Evolutionary conservation across 163 green algal species (phyloP).

Genomic region (Dunaliella salina): DNA sequence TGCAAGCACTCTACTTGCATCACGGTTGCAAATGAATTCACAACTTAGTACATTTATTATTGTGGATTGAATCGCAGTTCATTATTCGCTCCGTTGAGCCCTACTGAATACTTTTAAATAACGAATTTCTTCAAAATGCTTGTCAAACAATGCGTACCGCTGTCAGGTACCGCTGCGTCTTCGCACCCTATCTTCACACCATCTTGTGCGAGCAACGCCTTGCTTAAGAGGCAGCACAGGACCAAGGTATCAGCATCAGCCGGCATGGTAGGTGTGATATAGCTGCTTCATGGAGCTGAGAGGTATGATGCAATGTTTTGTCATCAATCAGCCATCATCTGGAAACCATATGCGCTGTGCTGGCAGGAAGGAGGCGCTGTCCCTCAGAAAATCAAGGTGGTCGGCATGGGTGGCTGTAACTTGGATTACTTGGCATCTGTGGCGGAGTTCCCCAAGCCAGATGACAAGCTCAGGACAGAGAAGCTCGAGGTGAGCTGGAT

Average conservation of each 20-base stretch:
- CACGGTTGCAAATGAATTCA: too few relatives aligned
- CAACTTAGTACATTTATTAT: too few relatives aligned
- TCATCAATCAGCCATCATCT: neutral
- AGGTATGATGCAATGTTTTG: neutral
- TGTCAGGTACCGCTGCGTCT: too few relatives aligned
- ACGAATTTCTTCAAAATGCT: too few relatives aligned
- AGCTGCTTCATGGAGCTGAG: neutral
- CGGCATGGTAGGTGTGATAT: neutral
- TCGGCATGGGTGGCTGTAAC: constrained; percentile 82
- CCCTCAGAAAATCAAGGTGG: constrained; percentile 48
- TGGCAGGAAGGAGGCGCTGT: neutral
- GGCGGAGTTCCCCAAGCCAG: constrained; percentile 73
- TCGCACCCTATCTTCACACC: too few relatives aligned
- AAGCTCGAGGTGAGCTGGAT: constrained; percentile 58
- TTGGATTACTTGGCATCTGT: constrained; percentile 91
- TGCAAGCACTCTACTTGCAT: too few relatives aligned
- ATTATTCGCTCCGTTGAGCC: too few relatives aligned
- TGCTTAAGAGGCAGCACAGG: neutral
- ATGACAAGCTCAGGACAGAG: constrained; percentile 91
- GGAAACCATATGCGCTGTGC: neutral
- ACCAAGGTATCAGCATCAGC: neutral
- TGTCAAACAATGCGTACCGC: too few relatives aligned
- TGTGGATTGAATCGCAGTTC: too few relatives aligned
- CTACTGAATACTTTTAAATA: too few relatives aligned
- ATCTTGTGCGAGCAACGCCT: too few relatives aligned